phyloP scores from a whole-genome alignment of 371 early-diverging fungal genomes.

The Syncephalastrum monosporum region DNA sequence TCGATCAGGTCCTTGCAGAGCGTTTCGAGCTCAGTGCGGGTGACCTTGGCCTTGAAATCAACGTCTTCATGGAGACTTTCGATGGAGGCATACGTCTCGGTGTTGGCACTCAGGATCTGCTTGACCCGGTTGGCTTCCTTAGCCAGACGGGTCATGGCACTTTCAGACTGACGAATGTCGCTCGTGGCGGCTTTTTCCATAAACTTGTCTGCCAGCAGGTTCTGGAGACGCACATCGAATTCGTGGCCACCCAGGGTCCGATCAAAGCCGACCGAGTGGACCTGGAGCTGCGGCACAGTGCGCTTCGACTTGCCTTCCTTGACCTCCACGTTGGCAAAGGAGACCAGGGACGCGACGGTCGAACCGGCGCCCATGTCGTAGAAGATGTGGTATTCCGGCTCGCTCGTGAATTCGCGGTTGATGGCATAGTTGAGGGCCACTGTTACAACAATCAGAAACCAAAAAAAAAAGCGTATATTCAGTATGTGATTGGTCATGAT shows the following conservation, averaged over 20 bases:
- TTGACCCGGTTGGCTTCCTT: slow-evolving; percentile 95
- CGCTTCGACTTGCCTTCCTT: slow-evolving; percentile 63
- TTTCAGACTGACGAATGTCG: slow-evolving; percentile 53
- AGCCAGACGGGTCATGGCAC: slow-evolving; percentile 86
- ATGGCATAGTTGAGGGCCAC: slow-evolving; percentile 95
- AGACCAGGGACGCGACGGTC: slow-evolving; percentile 85
- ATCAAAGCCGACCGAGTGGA: slow-evolving; percentile 83
- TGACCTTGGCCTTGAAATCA: slow-evolving; percentile 80
- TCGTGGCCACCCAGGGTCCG: slow-evolving; percentile 85
- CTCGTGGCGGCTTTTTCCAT: slow-evolving; percentile 44
- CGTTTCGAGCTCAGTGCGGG: slow-evolving; percentile 76
- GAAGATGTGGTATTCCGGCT: slow-evolving; percentile 84
- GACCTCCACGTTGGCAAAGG: slow-evolving; percentile 65
- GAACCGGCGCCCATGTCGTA: slow-evolving; percentile 97
- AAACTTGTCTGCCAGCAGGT: slow-evolving; percentile 75
- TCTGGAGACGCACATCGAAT: slow-evolving; percentile 80
- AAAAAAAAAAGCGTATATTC: background rate
- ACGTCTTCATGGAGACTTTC: slow-evolving; percentile 86
- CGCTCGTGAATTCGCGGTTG: slow-evolving; percentile 63
- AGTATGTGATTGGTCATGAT: background rate
- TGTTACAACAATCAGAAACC: slow-evolving; percentile 6
- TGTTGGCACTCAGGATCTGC: slow-evolving; percentile 93
- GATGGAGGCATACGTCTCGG: slow-evolving; percentile 80
- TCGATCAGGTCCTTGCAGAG: slow-evolving; percentile 64
- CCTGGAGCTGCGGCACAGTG: slow-evolving; percentile 70